Evolutionary conservation across 768 basidiomycete genomes (phyloP).

Genomic region (Chalciporus chontae): DNA sequence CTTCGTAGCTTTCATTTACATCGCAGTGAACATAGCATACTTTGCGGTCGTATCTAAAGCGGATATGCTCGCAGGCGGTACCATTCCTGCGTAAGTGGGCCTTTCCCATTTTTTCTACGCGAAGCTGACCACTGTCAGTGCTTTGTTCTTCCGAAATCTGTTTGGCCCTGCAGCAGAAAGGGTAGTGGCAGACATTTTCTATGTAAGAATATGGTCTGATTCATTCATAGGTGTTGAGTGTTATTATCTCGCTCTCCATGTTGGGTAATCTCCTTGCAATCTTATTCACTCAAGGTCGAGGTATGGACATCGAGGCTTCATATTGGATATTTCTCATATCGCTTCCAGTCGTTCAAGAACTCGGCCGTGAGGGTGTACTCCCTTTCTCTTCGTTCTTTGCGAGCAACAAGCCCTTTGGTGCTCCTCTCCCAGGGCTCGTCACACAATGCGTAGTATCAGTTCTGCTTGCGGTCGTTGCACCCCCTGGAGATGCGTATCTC

Average conservation of each 20-base stretch:
- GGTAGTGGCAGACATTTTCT: slow-evolving; percentile 31
- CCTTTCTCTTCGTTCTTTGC: slow-evolving; percentile 67
- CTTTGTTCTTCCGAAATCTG: slow-evolving; percentile 71
- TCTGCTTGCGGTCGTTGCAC: slow-evolving; percentile 50
- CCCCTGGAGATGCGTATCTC: slow-evolving; percentile 71
- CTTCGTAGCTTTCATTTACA: slow-evolving; percentile 55
- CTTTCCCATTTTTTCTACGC: not conserved
- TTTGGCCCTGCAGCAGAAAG: slow-evolving; percentile 61
- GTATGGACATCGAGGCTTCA: slow-evolving; percentile 32
- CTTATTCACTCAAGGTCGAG: slow-evolving; percentile 64
- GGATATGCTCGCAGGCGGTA: slow-evolving; percentile 61
- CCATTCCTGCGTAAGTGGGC: slow-evolving; percentile 61
- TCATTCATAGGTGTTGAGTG: slow-evolving; percentile 48
- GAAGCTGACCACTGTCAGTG: slow-evolving; percentile 33
- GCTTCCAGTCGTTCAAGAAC: slow-evolving; percentile 60
- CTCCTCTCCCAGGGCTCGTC: slow-evolving; percentile 61
- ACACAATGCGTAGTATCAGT: slow-evolving; percentile 60
- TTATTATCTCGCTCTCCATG: slow-evolving; percentile 60
- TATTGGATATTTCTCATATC: slow-evolving; percentile 4
- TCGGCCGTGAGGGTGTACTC: slow-evolving; percentile 67
- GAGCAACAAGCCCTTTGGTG: slow-evolving; percentile 66
- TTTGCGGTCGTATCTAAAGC: slow-evolving; percentile 69
- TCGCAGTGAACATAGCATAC: slow-evolving; percentile 69
- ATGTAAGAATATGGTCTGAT: not conserved
- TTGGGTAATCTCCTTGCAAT: slow-evolving; percentile 62